These are phyloP conservation scores for Sclerotinia sclerotiorum DNA, from an alignment of 2,329 filamentous ascomycete genomes.

Conservation along the genomic window DNA sequence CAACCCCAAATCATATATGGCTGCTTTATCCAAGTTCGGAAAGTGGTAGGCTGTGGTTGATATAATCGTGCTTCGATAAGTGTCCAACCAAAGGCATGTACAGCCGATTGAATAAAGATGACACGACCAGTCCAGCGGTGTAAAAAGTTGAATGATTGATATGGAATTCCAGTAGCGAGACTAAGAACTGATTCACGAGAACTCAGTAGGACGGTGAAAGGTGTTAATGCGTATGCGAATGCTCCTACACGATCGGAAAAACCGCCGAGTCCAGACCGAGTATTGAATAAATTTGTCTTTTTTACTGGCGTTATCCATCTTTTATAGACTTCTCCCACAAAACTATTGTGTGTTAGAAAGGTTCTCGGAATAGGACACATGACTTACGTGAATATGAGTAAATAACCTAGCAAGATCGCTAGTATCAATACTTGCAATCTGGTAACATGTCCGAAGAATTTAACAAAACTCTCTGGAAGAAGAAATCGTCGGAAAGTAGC, in stretches of 20 bases:
- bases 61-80: conserved; percentile 66
- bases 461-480: conserved; percentile 57
- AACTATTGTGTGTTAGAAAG: conserved; percentile 31
- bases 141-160: conserved; percentile 75
- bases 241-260: conserved; percentile 69
- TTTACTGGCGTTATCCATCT: conserved; percentile 71
- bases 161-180: conserved; percentile 69
- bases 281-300: conserved; percentile 57
- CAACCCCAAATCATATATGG: conserved; percentile 70
- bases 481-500: conserved; percentile 46
- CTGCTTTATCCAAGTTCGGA: conserved; percentile 57
- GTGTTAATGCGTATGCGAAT: conserved; percentile 72
- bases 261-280: conserved; percentile 62
- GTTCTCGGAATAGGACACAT: conserved; percentile 15
- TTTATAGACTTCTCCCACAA: conserved; percentile 66
- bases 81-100: conserved; percentile 73
- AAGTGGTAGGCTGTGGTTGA: conserved; percentile 66
- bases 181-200: conserved; percentile 69
- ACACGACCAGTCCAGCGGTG: conserved; percentile 75
- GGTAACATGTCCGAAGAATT: conserved; percentile 66
- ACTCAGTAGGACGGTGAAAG: conserved; percentile 65
- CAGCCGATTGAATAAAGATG: conserved; percentile 64
- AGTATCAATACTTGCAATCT: conserved; percentile 66
- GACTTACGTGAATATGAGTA: conserved; percentile 61
- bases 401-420: conserved; percentile 57